These are phyloP conservation scores for Ascoidea asiatica DNA, from an alignment of 805 yeast genomes.

Conservation along the genomic window DNA sequence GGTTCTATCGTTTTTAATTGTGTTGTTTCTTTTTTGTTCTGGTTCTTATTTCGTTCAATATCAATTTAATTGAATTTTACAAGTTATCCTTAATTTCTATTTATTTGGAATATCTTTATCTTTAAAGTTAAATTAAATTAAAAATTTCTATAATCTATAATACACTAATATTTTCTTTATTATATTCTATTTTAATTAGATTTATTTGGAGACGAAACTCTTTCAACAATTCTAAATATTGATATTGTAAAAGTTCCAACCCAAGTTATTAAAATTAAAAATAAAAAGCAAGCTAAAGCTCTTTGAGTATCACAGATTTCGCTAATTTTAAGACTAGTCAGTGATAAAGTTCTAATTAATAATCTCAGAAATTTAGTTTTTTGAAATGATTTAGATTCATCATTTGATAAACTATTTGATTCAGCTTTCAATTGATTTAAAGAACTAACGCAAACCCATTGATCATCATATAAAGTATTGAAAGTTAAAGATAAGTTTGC, in stretches of 20 bases:
- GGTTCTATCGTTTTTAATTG: too few relatives aligned
- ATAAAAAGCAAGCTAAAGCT: constrained; percentile 66
- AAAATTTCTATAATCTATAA: too few relatives aligned
- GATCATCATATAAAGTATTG: constrained; percentile 63
- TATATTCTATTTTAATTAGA: neutral
- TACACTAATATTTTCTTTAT: too few relatives aligned
- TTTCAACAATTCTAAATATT: constrained; percentile 68
- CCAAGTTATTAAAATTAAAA: constrained; percentile 69
- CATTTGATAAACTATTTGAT: constrained; percentile 10
- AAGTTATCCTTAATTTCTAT: too few relatives aligned
- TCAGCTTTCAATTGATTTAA: constrained; percentile 4
- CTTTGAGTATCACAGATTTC: constrained; percentile 68
- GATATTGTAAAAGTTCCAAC: constrained; percentile 75
- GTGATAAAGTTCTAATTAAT: constrained; percentile 11
- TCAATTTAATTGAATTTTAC: too few relatives aligned
- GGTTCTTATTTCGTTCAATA: neutral
- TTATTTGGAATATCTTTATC: too few relatives aligned
- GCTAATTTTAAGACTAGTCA: constrained; percentile 19
- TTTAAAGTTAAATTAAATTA: too few relatives aligned
- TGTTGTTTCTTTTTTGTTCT: neutral
- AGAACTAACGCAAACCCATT: constrained; percentile 57
- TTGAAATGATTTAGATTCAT: constrained; percentile 15
- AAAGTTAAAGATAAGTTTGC: constrained; percentile 82
- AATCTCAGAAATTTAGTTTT: constrained; percentile 10
- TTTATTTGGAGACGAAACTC: constrained; percentile 25